Conservation (phyloP, 495 filamentous ascomycete species). For the Lasiosphaeria ovina region DNA sequence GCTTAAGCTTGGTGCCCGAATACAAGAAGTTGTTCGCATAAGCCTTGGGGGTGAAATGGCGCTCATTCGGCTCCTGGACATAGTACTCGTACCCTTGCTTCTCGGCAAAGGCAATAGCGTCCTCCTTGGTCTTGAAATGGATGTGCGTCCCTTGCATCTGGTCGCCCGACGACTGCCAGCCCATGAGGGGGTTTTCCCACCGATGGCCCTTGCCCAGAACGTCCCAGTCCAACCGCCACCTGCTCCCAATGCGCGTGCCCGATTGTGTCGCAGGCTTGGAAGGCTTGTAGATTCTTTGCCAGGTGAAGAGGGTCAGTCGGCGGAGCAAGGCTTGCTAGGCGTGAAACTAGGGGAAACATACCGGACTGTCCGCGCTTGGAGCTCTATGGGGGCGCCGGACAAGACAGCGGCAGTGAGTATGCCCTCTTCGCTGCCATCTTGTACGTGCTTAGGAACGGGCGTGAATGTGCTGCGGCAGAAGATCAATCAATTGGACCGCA, state of each 20-base stretch:
- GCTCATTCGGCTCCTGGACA: slow-evolving; percentile 91
- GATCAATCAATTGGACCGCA: not conserved
- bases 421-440: slow-evolving; percentile 86
- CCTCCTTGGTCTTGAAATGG: slow-evolving; percentile 90
- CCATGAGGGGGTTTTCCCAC: slow-evolving; percentile 98
- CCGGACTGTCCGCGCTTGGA: slow-evolving; percentile 92
- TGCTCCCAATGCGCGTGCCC: slow-evolving; percentile 72
- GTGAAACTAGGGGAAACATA: slow-evolving; percentile 38
- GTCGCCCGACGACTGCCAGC: slow-evolving; percentile 96
- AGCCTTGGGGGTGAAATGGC: slow-evolving; percentile 82
- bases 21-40: slow-evolving; percentile 97
- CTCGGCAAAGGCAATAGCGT: slow-evolving; percentile 90
- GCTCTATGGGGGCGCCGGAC: slow-evolving; percentile 88
- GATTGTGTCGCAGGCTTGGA: slow-evolving; percentile 93
- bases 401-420: slow-evolving; percentile 76
- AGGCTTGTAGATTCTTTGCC: slow-evolving; percentile 76
- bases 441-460: slow-evolving; percentile 79
- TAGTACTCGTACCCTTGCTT: slow-evolving; percentile 99
- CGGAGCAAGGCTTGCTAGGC: not conserved
- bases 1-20: slow-evolving; percentile 80
- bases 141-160: slow-evolving; percentile 87
- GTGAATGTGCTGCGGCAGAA: slow-evolving; percentile 67
- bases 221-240: slow-evolving; percentile 99
- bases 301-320: not conserved
- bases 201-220: slow-evolving; percentile 78